Evolutionary conservation across 495 filamentous ascomycete genomes (phyloP), one percentile per base, ranked within the genome.

Genomic region (Hypoxylon fuscum): DNA sequence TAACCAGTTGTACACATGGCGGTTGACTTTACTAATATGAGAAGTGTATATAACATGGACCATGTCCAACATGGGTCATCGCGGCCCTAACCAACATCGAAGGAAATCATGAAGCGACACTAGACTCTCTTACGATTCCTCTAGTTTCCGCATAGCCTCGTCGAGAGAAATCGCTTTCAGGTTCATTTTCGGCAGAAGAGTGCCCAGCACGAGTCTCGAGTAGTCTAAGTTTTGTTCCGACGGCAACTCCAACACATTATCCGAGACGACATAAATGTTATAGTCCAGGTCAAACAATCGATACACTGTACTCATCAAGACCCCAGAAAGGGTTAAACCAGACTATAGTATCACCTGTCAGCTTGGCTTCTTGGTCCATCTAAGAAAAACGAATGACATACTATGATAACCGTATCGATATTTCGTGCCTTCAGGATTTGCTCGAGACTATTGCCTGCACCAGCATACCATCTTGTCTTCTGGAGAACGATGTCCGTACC

Each of bases 261-360:
- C 73, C 45, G 64, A 54, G 35, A 82, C 77, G 18, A 81, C 73
- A 57, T 72, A 79, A 29, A 81, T 69, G 21, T 77, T 66, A 50
- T 71, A 78, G 46, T 80, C 76, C 41, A 78, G 49, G 52, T 81
- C 76, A 49, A 79, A 82, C 21, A 82, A 37, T 15, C 74, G 70
- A 55, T 80, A 80, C 4, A 75, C 57, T 0, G 78, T 81, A 31
- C 61, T 68, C 74, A 77, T 71, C 3, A 81, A 70, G 9, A 79
- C 78, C 0, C 79, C 77, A 1, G 74, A 77, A 4, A 77, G 73
- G 15, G 64, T 71, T 27, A 82, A 37, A 1, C 78, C 78, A 4
- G 76, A 79, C 74, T 79, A 27, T n/a, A 7, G n/a, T 21, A 5
- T 1, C 9, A 14, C 10, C 11, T n/a, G 10, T 59, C 9, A 51